Evolutionary conservation across 2,329 filamentous ascomycete species (phyloP).

Genomic region (Alternaria conjuncta): DNA sequence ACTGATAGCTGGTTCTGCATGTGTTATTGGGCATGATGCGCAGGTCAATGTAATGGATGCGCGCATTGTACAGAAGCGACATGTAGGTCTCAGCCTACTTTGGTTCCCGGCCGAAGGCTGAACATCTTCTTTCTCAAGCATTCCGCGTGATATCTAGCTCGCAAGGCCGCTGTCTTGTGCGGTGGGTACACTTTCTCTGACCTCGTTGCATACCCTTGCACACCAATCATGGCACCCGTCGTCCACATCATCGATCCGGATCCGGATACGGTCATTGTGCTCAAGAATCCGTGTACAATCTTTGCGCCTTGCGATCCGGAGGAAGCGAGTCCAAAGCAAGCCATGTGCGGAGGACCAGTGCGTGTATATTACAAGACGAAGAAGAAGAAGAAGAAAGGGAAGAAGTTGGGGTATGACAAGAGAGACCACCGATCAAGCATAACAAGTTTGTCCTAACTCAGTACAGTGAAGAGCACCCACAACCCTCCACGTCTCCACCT

Average conservation of each 20-base stretch:
- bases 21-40: neutral
- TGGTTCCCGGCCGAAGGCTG: accelerated
- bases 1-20: neutral
- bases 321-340: no score
- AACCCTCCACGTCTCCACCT: neutral
- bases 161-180: no score
- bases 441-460: neutral
- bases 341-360: neutral
- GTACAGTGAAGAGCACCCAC: neutral
- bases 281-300: neutral
- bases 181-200: no score
- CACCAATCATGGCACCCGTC: neutral
- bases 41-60: neutral
- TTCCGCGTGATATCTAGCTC: no score
- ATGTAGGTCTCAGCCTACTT: neutral
- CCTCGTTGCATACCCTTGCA: no score
- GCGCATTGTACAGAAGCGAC: neutral
- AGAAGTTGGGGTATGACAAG: no score
- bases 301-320: neutral
- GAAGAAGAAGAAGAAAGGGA: neutral
- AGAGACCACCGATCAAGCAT: no score
- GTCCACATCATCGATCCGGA: neutral
- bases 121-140: neutral
- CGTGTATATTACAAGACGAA: neutral
- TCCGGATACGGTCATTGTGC: neutral